Conservation (phyloP, 345 rosid species). For the Lepidium aucheri region DNA sequence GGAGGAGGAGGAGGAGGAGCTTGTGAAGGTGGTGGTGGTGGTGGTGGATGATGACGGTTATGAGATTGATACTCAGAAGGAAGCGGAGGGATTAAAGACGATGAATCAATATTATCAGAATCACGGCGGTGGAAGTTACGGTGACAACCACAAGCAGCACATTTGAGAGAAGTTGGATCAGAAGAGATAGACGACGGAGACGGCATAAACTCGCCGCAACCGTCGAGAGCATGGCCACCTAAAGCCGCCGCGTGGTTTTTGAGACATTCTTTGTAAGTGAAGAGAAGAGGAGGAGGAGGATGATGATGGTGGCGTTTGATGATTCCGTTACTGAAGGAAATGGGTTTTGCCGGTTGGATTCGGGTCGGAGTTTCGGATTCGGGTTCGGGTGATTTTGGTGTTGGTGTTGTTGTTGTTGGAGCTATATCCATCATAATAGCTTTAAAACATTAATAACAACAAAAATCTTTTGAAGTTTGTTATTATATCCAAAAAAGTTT, state of each 20-base stretch:
- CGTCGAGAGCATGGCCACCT: conserved; percentile 74
- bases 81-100: background rate
- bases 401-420: background rate
- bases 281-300: conserved; percentile 16
- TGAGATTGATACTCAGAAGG: conserved; percentile 48
- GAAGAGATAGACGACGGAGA: conserved; percentile 42
- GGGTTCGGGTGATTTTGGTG: conserved; percentile 50
- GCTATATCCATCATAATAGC: conserved; percentile 55
- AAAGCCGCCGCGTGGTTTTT: conserved; percentile 74
- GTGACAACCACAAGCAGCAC: conserved; percentile 87
- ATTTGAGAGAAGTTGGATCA: conserved; percentile 70
- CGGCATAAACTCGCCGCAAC: conserved; percentile 89
- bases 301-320: conserved; percentile 55
- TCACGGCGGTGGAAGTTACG: conserved; percentile 87
- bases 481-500: background rate
- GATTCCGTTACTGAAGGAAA: conserved; percentile 62
- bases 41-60: conserved; percentile 66
- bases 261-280: conserved; percentile 60
- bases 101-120: conserved; percentile 35
- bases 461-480: background rate
- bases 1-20: conserved; percentile 7
- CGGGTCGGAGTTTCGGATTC: conserved; percentile 53
- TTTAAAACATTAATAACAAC: conserved; percentile 39
- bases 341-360: conserved; percentile 55
- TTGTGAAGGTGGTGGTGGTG: conserved; percentile 36